Evolutionary conservation across 495 filamentous ascomycete genomes (phyloP).

Genomic region (Podospora didyma): DNA sequence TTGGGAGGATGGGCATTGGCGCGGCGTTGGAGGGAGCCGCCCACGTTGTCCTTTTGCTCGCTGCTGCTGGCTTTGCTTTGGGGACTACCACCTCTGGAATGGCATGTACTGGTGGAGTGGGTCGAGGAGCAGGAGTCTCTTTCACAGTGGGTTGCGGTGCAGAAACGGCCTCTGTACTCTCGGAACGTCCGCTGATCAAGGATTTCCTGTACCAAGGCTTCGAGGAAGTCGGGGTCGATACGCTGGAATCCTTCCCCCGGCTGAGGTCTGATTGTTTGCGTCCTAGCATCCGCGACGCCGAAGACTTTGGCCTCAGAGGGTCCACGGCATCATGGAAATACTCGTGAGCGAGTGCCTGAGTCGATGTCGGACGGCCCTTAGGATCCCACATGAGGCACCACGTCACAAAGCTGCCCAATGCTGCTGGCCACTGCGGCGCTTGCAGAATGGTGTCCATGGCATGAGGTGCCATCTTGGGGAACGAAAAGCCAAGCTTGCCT

Average conservation of each 20-base stretch:
- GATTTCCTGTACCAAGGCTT: conserved; percentile 97
- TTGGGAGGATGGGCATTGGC: conserved; percentile 96
- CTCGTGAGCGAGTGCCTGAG: conserved; percentile 87
- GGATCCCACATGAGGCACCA: conserved; percentile 99
- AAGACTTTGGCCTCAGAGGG: conserved; percentile 87
- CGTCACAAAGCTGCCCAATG: conserved; percentile 87
- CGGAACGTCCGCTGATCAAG: conserved; percentile 60
- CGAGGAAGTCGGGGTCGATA: conserved; percentile 63
- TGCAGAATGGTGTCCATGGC: conserved; percentile 93
- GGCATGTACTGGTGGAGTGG: conserved; percentile 51
- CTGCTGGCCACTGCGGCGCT: conserved; percentile 84
- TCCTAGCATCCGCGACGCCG: conserved; percentile 74
- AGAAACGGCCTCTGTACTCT: conserved; percentile 39
- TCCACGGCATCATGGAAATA: conserved; percentile 96
- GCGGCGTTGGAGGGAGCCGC: conserved; percentile 74
- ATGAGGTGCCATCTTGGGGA: conserved; percentile 99
- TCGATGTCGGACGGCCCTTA: conserved; percentile 86
- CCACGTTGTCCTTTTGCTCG: conserved; percentile 82
- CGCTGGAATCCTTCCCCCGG: conserved; percentile 58
- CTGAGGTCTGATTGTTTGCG: conserved; percentile 82
- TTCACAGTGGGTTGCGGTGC: conserved; percentile 16
- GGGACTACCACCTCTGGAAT: conserved; percentile 41
- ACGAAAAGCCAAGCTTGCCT: conserved; percentile 95
- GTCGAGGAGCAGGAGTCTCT: conserved; percentile 35
- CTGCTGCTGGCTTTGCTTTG: conserved; percentile 58